phyloP scores from a whole-genome alignment of 371 early-diverging fungal species.

The Batkoa obscura region DNA sequence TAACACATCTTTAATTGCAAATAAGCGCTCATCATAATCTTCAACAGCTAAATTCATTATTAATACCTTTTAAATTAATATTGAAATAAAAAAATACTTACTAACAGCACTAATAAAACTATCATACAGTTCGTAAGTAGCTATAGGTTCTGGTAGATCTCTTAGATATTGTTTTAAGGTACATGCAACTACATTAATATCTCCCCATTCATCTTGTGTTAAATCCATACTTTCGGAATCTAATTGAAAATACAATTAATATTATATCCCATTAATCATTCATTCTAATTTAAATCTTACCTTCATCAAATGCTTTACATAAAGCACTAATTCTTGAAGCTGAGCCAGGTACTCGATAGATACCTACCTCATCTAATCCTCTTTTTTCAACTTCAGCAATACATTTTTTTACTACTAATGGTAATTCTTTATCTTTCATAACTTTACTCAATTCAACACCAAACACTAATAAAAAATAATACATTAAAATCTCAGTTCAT shows the following conservation, averaged over 20 bases:
- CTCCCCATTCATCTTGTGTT: conserved; percentile 42
- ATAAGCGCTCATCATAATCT: conserved; percentile 58
- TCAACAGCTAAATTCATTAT: conserved; percentile 8
- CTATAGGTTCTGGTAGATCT: conserved; percentile 80
- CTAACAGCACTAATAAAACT: conserved; percentile 66
- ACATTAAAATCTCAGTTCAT: neutral
- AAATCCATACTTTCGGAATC: conserved; percentile 32
- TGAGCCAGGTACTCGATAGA: conserved; percentile 60
- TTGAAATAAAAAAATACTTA: conserved; percentile 13
- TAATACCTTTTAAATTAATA: conserved; percentile 18
- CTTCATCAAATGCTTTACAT: conserved; percentile 34
- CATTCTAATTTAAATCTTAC: conserved; percentile 9
- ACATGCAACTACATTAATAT: conserved; percentile 75
- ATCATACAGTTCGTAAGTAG: conserved; percentile 63
- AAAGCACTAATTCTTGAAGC: conserved; percentile 40
- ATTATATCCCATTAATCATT: neutral
- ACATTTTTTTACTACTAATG: conserved; percentile 44
- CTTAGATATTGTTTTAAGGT: conserved; percentile 83
- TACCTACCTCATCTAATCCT: conserved; percentile 62
- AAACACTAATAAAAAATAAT: conserved; percentile 18
- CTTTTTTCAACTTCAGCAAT: conserved; percentile 53
- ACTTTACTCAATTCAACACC: conserved; percentile 36
- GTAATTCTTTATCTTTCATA: conserved; percentile 35
- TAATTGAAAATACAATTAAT: neutral
- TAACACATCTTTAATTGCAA: conserved; percentile 51